A percentile compares a stretch with the other conserved stretches of the same genome.
phyloP scores from a whole-genome alignment of 495 filamentous ascomycete genomes.

The Neurospora sp. region DNA sequence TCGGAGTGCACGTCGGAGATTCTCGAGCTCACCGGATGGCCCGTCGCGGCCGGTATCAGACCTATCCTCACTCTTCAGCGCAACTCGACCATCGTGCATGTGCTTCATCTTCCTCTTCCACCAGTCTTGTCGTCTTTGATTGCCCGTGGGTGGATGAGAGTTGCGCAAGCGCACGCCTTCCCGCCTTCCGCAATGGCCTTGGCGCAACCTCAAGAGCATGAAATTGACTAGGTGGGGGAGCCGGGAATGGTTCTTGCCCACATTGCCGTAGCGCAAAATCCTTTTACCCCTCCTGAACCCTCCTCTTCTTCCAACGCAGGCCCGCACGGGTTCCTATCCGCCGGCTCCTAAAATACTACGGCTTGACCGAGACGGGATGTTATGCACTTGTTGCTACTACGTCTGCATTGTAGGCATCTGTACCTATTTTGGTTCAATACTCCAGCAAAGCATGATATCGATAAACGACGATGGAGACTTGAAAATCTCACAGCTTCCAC shows the following conservation, averaged over 20 bases:
- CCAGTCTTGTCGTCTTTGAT: neutral
- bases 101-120: neutral
- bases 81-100: neutral
- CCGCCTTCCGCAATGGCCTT: neutral
- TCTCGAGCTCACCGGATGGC: neutral
- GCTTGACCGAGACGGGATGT: neutral
- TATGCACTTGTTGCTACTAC: neutral
- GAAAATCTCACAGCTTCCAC: neutral
- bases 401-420: neutral
- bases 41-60: neutral
- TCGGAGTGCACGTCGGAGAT: neutral
- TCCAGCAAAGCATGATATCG: neutral
- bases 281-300: neutral
- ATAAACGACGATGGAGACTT: neutral
- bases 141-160: neutral
- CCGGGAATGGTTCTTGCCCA: neutral
- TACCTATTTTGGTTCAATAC: neutral
- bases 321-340: neutral
- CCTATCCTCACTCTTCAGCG: neutral
- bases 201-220: neutral
- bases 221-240: neutral
- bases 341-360: neutral
- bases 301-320: neutral
- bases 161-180: neutral
- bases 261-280: neutral